These are phyloP conservation scores for Cryptococcus amylolentus DNA, from an alignment of 1,284 basidiomycete species.

Conservation along the genomic window DNA sequence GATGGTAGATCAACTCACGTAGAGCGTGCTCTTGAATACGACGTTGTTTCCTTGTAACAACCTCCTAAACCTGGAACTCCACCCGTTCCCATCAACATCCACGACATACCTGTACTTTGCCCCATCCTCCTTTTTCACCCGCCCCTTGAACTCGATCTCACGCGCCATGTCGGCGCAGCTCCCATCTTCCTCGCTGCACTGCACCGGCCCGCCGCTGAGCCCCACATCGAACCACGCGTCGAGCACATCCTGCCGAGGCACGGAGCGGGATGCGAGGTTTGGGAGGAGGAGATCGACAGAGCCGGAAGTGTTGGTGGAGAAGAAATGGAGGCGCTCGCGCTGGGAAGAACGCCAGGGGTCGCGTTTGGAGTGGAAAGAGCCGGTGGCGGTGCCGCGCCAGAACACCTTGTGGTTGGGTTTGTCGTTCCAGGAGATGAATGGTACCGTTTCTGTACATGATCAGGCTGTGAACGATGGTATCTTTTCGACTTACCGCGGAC, in stretches of 20 bases:
- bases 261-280: constrained; percentile 14
- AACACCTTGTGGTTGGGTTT: constrained; percentile 43
- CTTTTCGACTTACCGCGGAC: constrained; percentile 24
- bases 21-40: constrained; percentile 43
- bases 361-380: constrained; percentile 42
- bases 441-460: constrained; percentile 19
- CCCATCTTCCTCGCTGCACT: constrained; percentile 47
- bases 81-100: constrained; percentile 53
- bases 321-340: constrained; percentile 47
- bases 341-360: constrained; percentile 47
- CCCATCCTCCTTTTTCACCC: constrained; percentile 27
- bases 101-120: constrained; percentile 22
- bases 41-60: constrained; percentile 39
- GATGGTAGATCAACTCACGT: constrained; percentile 25
- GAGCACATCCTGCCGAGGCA: constrained; percentile 23
- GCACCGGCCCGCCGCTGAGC: constrained; percentile 30
- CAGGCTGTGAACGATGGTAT: background rate
- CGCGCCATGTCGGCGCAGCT: constrained; percentile 42
- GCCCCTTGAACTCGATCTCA: constrained; percentile 40
- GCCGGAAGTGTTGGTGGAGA: constrained; percentile 26
- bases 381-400: constrained; percentile 51
- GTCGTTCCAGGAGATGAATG: constrained; percentile 38
- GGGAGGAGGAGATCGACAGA: constrained; percentile 3
- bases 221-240: constrained; percentile 39
- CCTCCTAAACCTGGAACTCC: constrained; percentile 48